Conservation (phyloP, 345 rosid genomes). For the Pistacia atlantica region DNA sequence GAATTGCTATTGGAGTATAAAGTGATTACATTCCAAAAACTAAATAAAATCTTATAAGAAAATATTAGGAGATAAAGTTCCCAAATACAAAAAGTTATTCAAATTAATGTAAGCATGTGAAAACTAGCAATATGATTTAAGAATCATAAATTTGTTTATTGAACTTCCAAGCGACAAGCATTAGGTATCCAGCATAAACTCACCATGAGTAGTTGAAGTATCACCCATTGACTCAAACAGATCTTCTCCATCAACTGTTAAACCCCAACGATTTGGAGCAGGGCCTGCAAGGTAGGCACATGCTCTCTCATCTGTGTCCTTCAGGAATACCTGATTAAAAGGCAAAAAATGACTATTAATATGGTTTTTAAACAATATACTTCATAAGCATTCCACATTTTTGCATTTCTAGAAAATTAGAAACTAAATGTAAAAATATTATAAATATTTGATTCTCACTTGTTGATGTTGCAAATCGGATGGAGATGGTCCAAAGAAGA, state of each 20-base stretch:
- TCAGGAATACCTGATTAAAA: conserved; percentile 76
- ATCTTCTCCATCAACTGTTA: conserved; percentile 81
- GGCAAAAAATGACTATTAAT: conserved; percentile 19
- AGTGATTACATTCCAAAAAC: conserved; percentile 3
- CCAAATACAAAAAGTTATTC: neutral
- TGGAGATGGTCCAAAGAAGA: conserved; percentile 72
- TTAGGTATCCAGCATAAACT: conserved; percentile 25
- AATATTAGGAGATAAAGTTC: conserved; percentile 1
- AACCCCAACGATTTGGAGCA: conserved; percentile 99
- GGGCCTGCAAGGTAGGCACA: conserved; percentile 99
- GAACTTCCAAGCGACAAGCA: neutral
- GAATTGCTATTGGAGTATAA: conserved; percentile 11
- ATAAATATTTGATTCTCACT: conserved; percentile 46
- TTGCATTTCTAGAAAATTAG: neutral
- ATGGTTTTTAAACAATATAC: neutral
- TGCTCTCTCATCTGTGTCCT: conserved; percentile 99
- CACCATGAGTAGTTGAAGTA: conserved; percentile 55
- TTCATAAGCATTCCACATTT: conserved; percentile 3
- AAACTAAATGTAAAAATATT: conserved; percentile 9
- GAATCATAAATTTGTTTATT: neutral
- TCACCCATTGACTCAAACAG: conserved; percentile 62
- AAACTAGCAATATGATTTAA: neutral
- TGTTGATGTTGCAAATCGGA: conserved; percentile 77
- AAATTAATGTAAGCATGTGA: neutral
- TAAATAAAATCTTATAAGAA: neutral